Evolutionary conservation across 2,329 filamentous ascomycete species (phyloP).

Genomic region (Ascochyta clinopodiicola): DNA sequence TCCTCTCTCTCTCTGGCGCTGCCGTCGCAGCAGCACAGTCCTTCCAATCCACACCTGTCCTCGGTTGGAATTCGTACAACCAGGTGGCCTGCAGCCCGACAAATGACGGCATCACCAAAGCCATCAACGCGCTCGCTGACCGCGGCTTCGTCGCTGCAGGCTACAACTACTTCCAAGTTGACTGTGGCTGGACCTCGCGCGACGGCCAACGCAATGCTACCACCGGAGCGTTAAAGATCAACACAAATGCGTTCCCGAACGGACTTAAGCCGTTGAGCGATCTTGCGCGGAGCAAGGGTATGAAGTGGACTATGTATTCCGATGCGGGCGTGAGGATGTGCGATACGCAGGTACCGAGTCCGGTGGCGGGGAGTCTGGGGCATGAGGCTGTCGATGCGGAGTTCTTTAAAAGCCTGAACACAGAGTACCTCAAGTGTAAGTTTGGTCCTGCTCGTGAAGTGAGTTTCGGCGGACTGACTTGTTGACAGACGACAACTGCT

Average conservation of each 20-base stretch:
- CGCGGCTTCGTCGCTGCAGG: slow-evolving; percentile 26
- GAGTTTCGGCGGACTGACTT: not conserved
- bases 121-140: slow-evolving; percentile 25
- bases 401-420: slow-evolving; percentile 29
- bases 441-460: not conserved
- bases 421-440: slow-evolving; percentile 29
- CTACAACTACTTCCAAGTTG: slow-evolving; percentile 30
- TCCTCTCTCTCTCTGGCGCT: slow-evolving; percentile 26
- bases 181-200: slow-evolving; percentile 27
- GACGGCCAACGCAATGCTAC: slow-evolving; percentile 26
- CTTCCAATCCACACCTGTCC: slow-evolving; percentile 25
- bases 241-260: slow-evolving; percentile 21
- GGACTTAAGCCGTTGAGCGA: slow-evolving; percentile 27
- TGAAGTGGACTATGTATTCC: slow-evolving; percentile 35
- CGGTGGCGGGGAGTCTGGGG: slow-evolving; percentile 22
- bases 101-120: slow-evolving; percentile 23
- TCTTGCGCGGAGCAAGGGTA: slow-evolving; percentile 28
- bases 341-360: slow-evolving; percentile 23
- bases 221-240: slow-evolving; percentile 23
- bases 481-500: slow-evolving; percentile 27
- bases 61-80: slow-evolving; percentile 32
- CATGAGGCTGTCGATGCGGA: slow-evolving; percentile 27
- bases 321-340: slow-evolving; percentile 31
- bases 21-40: slow-evolving; percentile 21
- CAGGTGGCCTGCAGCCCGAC: slow-evolving; percentile 25